A percentile compares a stretch with the other conserved stretches of the same genome.
Conservation (phyloP, 306 rosid genomes). For the Quercus cerris region DNA sequence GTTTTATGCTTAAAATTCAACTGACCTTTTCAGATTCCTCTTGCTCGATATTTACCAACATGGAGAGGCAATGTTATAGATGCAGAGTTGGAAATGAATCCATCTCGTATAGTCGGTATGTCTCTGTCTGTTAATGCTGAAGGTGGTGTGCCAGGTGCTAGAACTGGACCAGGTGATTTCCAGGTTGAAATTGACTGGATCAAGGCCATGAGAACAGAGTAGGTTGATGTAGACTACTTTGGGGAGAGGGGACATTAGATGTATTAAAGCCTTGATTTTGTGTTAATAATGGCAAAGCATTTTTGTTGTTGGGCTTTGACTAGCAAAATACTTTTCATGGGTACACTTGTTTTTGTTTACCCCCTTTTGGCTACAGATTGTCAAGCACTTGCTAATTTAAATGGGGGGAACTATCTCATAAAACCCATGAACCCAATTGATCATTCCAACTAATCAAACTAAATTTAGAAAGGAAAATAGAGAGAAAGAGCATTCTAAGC, state of each 20-base stretch:
- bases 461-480: too few relatives aligned
- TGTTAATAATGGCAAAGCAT: not conserved
- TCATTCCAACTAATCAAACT: too few relatives aligned
- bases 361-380: too few relatives aligned
- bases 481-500: too few relatives aligned
- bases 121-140: slow-evolving; percentile 86
- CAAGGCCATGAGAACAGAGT: slow-evolving; percentile 67
- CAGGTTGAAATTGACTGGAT: slow-evolving; percentile 77
- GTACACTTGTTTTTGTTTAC: too few relatives aligned
- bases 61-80: slow-evolving; percentile 91
- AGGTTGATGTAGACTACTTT: slow-evolving; percentile 6
- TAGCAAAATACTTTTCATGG: too few relatives aligned
- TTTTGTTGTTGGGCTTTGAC: not conserved
- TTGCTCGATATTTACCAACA: slow-evolving; percentile 83
- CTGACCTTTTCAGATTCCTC: slow-evolving; percentile 62
- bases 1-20: not conserved
- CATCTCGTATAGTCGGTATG: slow-evolving; percentile 79
- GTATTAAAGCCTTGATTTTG: not conserved
- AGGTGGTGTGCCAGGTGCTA: slow-evolving; percentile 77
- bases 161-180: slow-evolving; percentile 86
- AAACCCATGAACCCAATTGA: too few relatives aligned
- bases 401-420: too few relatives aligned
- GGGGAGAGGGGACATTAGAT: not conserved
- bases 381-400: too few relatives aligned
- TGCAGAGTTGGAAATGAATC: slow-evolving; percentile 78